Percentiles rank a stretch among this genome's conserved stretches.
Evolutionary conservation across 2,329 filamentous ascomycete species (phyloP).

Genomic region (Colletotrichum brevisporum): DNA sequence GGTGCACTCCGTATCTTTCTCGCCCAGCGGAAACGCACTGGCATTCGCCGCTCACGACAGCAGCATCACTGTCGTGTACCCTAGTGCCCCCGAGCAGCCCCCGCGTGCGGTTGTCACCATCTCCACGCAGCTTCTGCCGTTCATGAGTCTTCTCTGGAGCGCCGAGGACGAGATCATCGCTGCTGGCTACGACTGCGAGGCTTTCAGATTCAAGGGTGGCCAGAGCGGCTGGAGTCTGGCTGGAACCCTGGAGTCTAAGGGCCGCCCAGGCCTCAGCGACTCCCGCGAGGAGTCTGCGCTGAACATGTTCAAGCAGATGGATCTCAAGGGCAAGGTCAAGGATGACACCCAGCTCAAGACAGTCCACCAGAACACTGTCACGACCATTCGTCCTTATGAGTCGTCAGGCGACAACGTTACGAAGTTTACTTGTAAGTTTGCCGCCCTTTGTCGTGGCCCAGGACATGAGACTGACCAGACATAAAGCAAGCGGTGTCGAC

Average conservation of each 20-base stretch:
- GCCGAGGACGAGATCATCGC: constrained; percentile 94
- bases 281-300: constrained; percentile 89
- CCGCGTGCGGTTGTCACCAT: constrained; percentile 92
- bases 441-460: constrained; percentile 1
- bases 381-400: constrained; percentile 84
- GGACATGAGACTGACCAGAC: constrained; percentile 45
- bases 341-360: constrained; percentile 97
- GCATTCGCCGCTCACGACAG: constrained; percentile 97
- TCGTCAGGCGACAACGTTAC: constrained; percentile 73
- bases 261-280: constrained; percentile 71
- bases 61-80: constrained; percentile 97
- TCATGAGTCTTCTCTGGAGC: constrained; percentile 94
- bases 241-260: constrained; percentile 85
- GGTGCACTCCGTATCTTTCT: constrained; percentile 95
- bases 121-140: constrained; percentile 90
- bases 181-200: constrained; percentile 91
- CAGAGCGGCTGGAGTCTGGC: constrained; percentile 86
- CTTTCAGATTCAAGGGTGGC: constrained; percentile 87
- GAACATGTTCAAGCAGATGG: constrained; percentile 99
- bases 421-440: constrained; percentile 87
- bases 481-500: constrained; percentile 83
- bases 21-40: constrained; percentile 90
- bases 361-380: constrained; percentile 96
- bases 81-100: constrained; percentile 89
- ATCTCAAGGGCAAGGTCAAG: constrained; percentile 91